Evolutionary conservation across 352 stramenopile species (phyloP).

Genomic region (Hyaloperonospora brassicae): DNA sequence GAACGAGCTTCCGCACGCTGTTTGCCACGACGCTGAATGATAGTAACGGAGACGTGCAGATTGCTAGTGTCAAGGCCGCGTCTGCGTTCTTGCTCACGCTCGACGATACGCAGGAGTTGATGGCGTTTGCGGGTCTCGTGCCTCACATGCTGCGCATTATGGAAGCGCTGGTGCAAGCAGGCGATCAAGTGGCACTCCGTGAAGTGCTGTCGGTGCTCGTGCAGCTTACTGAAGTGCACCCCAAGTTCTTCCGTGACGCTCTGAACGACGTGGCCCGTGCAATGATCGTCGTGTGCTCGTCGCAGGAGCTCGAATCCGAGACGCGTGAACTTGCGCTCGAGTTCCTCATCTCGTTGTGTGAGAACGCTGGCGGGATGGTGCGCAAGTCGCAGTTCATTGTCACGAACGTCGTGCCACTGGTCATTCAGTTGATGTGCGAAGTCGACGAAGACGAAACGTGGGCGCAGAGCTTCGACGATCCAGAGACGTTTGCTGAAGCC

Average conservation of each 20-base stretch:
- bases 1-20: constrained; percentile 71
- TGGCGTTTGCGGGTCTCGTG: constrained; percentile 63
- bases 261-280: constrained; percentile 63
- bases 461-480: constrained; percentile 72
- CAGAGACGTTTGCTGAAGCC: constrained; percentile 62
- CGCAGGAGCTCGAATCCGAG: constrained; percentile 56
- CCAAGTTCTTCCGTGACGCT: constrained; percentile 71
- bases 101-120: constrained; percentile 58
- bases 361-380: constrained; percentile 75
- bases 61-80: constrained; percentile 62
- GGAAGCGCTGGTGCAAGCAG: constrained; percentile 44
- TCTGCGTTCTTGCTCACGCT: constrained; percentile 68
- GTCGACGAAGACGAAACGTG: constrained; percentile 69
- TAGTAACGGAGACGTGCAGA: constrained; percentile 49
- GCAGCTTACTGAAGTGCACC: constrained; percentile 68
- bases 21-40: constrained; percentile 71
- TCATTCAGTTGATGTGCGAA: constrained; percentile 76
- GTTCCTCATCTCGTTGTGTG: constrained; percentile 71
- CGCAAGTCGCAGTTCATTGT: constrained; percentile 67
- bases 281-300: constrained; percentile 73
- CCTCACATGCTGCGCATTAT: constrained; percentile 69
- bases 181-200: constrained; percentile 60
- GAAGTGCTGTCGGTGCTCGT: constrained; percentile 68
- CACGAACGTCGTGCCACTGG: constrained; percentile 56
- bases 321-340: constrained; percentile 75